Evolutionary conservation across 441 rosid genomes (phyloP).

Genomic region (Capsella rubella): DNA sequence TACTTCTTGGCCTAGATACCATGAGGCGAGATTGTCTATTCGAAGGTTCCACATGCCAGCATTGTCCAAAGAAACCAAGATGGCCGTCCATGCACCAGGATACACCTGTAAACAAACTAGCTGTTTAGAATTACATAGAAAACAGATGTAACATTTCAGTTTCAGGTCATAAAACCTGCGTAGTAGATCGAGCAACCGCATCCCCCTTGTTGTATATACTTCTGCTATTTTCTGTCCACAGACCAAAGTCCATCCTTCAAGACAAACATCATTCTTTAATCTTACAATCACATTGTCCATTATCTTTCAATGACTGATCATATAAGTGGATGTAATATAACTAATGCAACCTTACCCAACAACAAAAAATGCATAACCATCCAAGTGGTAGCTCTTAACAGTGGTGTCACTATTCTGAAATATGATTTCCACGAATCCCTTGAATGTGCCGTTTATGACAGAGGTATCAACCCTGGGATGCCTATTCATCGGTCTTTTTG

Average conservation of each 20-base stretch:
- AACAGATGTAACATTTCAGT: not conserved
- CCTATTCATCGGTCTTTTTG: conserved; percentile 69
- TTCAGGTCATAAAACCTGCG: conserved; percentile 58
- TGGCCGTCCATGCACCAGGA: conserved; percentile 94
- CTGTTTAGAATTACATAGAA: not conserved
- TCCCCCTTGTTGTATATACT: conserved; percentile 87
- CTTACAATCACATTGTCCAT: not conserved
- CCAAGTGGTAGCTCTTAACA: conserved; percentile 84
- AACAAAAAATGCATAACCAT: conserved; percentile 92
- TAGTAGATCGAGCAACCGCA: conserved; percentile 80
- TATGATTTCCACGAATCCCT: conserved; percentile 85
- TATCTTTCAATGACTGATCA: conserved; percentile 4
- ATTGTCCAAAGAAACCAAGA: conserved; percentile 81
- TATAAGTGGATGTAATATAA: conserved; percentile 23
- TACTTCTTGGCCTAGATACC: conserved; percentile 88
- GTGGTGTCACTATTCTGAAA: conserved; percentile 83
- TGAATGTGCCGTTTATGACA: conserved; percentile 78
- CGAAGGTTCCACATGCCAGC: conserved; percentile 89
- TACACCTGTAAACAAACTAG: conserved; percentile 60
- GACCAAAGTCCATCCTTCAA: conserved; percentile 87
- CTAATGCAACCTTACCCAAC: conserved; percentile 70
- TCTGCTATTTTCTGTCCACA: conserved; percentile 90
- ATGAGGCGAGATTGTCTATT: conserved; percentile 71
- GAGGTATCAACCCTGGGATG: conserved; percentile 76
- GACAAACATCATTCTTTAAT: conserved; percentile 26